These are phyloP conservation scores for Conoideocrella luteorostrata DNA, from an alignment of 2,329 filamentous ascomycete genomes.

Conservation along the genomic window DNA sequence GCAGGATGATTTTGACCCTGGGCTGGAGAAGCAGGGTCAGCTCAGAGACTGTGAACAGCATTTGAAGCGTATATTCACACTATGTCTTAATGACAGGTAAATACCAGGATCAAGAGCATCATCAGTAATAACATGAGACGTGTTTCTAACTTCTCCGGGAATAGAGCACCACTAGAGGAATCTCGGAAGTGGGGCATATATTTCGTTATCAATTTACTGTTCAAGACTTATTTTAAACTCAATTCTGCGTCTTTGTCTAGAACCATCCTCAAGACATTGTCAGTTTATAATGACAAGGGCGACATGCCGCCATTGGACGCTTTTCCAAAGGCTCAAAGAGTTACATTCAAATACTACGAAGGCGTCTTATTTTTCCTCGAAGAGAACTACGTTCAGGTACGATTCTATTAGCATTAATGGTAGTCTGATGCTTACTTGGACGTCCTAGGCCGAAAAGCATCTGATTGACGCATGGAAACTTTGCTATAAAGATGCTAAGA, in stretches of 20 bases:
- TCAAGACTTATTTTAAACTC: conserved; percentile 97
- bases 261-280: conserved; percentile 79
- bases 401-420: conserved; percentile 10
- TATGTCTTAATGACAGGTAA: conserved; percentile 85
- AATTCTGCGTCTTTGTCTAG: conserved; percentile 86
- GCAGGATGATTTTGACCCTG: conserved; percentile 75
- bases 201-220: conserved; percentile 86
- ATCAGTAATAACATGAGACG: neutral
- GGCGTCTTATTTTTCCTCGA: conserved; percentile 92
- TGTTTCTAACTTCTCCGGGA: conserved; percentile 1
- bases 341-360: conserved; percentile 94
- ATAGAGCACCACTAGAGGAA: conserved; percentile 72
- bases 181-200: conserved; percentile 98
- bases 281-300: conserved; percentile 59
- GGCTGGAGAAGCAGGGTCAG: conserved; percentile 72
- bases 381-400: conserved; percentile 78
- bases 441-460: conserved; percentile 65
- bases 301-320: conserved; percentile 75
- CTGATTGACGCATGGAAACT: conserved; percentile 75
- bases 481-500: conserved; percentile 65
- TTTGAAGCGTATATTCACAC: conserved; percentile 84
- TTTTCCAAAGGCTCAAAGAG: conserved; percentile 85
- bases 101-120: neutral
- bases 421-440: neutral
- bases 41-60: conserved; percentile 86